These are phyloP conservation scores for Suillus fuscotomentosus DNA, from an alignment of 768 basidiomycete genomes.

Conservation along the genomic window DNA sequence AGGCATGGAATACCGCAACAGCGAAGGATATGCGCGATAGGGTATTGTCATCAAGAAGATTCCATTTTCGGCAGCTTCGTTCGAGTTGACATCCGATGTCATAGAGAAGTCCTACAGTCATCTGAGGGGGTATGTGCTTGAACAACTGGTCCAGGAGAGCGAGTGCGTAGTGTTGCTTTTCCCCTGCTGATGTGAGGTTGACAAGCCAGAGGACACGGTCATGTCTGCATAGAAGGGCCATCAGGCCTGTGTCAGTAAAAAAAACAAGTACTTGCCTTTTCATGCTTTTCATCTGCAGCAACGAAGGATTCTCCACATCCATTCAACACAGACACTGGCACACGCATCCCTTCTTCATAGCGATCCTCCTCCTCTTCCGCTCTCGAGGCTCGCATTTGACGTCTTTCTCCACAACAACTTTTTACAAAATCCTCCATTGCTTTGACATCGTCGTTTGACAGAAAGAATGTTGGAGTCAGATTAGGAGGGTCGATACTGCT, in stretches of 20 bases:
- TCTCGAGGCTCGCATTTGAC: not conserved
- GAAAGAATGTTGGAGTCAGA: conserved; percentile 17
- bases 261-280: conserved; percentile 18
- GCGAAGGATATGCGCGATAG: conserved; percentile 17
- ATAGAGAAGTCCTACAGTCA: conserved; percentile 19
- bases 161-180: conserved; percentile 19
- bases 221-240: conserved; percentile 16
- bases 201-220: conserved; percentile 17
- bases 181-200: conserved; percentile 18
- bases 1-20: conserved; percentile 35
- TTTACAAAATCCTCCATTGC: conserved; percentile 15
- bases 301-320: conserved; percentile 32
- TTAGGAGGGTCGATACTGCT: conserved; percentile 12
- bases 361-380: conserved; percentile 4
- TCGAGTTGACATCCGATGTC: conserved; percentile 24
- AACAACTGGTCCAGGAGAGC: conserved; percentile 18
- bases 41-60: not conserved
- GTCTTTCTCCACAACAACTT: not conserved
- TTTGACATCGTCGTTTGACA: conserved; percentile 17
- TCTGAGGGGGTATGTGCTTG: conserved; percentile 12
- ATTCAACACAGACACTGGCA: conserved; percentile 31
- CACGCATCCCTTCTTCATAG: conserved; percentile 22
- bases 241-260: conserved; percentile 18
- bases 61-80: conserved; percentile 13
- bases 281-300: conserved; percentile 12